These are phyloP conservation scores for Globisporangium iwayamae DNA, from an alignment of 352 stramenopile species.

Conservation along the genomic window DNA sequence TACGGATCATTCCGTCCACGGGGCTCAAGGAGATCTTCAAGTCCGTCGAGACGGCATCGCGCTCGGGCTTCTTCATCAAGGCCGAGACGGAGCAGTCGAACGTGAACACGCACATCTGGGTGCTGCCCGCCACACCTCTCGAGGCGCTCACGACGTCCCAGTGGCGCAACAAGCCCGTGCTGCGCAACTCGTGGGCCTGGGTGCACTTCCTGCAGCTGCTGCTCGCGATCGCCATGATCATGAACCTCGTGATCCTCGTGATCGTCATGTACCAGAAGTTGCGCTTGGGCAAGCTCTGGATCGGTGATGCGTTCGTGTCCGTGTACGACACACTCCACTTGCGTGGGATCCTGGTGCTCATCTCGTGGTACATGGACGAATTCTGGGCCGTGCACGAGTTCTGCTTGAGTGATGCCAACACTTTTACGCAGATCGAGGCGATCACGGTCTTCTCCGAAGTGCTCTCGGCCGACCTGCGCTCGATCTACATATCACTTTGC, in stretches of 20 bases:
- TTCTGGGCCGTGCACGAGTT: constrained; percentile 43
- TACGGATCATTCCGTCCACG: constrained; percentile 21
- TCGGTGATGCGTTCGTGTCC: constrained; percentile 38
- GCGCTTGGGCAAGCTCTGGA: constrained; percentile 31
- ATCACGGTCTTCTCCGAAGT: no score
- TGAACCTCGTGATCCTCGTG: constrained; percentile 27
- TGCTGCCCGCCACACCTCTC: background rate
- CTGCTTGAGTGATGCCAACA: no score
- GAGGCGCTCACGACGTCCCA: background rate
- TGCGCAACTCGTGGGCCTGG: constrained; percentile 33
- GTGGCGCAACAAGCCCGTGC: background rate
- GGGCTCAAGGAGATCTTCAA: constrained; percentile 16
- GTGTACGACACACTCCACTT: constrained; percentile 23
- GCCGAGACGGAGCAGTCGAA: constrained; percentile 24
- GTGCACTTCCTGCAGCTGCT: constrained; percentile 37
- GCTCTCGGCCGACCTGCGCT: constrained; percentile 26
- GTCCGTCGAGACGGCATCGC: constrained; percentile 20
- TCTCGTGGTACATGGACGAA: constrained; percentile 26
- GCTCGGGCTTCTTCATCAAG: constrained; percentile 29
- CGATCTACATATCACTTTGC: constrained; percentile 8
- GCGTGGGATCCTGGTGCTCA: constrained; percentile 20
- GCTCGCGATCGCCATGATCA: constrained; percentile 29
- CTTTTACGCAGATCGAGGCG: no score
- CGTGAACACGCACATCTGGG: constrained; percentile 12
- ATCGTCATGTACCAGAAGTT: constrained; percentile 31